Evolutionary conservation across 2,329 filamentous ascomycete genomes (phyloP), one percentile per base, ranked within the genome.

Genomic region (Biscogniauxia mediterranea): DNA sequence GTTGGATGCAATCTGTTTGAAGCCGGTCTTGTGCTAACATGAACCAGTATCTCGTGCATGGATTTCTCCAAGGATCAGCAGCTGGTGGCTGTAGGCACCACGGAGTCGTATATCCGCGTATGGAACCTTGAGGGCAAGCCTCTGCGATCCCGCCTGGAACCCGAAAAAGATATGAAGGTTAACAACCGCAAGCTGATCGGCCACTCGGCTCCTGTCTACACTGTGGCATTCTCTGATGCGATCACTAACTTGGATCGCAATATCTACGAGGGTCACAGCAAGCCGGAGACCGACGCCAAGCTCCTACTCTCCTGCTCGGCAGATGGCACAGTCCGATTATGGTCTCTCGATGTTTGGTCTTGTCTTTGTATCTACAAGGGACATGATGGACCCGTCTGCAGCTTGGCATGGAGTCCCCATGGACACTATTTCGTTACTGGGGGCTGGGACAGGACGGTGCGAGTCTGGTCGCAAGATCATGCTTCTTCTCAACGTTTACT

Each of bases 291-390:
- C 0, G 76, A 80, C 61, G 83, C 91, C 3, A 91, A 92, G 70
- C 88, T 94, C 67, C 83, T 99, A 1, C 83, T 99, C 25, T 98
- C 95, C 0, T 91, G 85, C 53, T 96, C 93, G 1, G 91, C 89
- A 4, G 95, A 99, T 72, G 90, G 90, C 60, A 92, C 93, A 1
- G 85, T 98, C 65, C 90, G 95, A 2, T 83, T 99, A 2, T 99
- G 95, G 95, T 96, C 91, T 13, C 80, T 98, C 2, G 93, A 97
- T 68, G 87, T 91, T 17, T 98, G 92, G 89, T 86, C 90, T n/a
- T 96, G 92, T 68, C 83, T 98, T 56, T 95, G 96, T 57, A 87
- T 96, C 13, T 99, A 97, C 81, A 96, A 94, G 72, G 93, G 92
- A 1, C 95, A 98, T 71, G 90, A 93, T 66, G 91, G 91, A 1